Evolutionary conservation across 345 rosid species (phyloP), one percentile per base, ranked within the genome.

Genomic region (Brassica incana): DNA sequence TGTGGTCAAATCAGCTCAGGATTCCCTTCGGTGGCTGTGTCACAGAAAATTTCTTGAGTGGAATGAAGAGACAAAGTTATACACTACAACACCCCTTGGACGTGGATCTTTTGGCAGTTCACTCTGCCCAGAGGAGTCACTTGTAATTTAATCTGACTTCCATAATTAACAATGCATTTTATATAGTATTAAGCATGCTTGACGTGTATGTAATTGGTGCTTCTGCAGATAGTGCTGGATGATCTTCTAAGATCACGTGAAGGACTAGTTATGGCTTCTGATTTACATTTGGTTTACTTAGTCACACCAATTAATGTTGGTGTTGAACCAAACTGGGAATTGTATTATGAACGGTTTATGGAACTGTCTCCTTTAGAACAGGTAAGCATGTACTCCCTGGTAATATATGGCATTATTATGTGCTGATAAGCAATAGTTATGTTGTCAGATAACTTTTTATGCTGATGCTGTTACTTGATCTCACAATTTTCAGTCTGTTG

Each of bases 41-140:
- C 95, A 88, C 72, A 85, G 75, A 82, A 95, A 90, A 75, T 92
- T 95, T 86, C 92, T 95, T 70, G 95, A 91, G 69, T 95, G 99
- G 99, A 89, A 88, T 86, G 95, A 92, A 80, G 94, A 92, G 73
- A 90, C 92, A 45, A 91, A 91, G 84, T 86, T 95, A 86, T 95
- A 92, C 72, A 81, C 90, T 77, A 78, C 92, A 65, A 90, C 98
- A 65, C 92, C 99, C 70, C 99, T 95, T 29, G 99, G 99, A 68
- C 94, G 92, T 81, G 99, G 97, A 77, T 77, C 99, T 82, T 95
- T 95, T 87, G 99, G 99, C 75, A 95, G 99, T 85, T 95, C 99
- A 75, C 92, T 95, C 77, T 88, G 94, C 84, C 99, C 99, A 70
- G 99, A 92, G 80, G 99, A 95, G 84, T 95, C 99, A 69, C 97